Percentiles rank a stretch among this genome's conserved stretches.
Conservation (phyloP, 2,329 filamentous ascomycete genomes). For the Sphaerulina vaccinii region DNA sequence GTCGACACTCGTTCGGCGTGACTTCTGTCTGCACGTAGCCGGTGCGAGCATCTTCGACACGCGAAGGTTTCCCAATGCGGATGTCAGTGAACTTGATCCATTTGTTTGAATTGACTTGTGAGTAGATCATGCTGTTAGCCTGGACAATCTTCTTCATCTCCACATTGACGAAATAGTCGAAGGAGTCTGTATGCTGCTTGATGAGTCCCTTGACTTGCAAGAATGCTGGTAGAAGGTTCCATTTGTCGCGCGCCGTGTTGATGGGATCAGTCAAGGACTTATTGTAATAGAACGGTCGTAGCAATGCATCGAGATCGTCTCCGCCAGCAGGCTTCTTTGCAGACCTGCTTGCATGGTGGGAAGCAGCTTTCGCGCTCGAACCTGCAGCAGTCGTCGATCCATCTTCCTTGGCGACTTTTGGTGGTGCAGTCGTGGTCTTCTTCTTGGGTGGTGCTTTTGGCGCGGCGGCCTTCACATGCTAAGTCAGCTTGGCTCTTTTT, state of each 20-base stretch:
- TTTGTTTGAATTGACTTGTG: conserved; percentile 82
- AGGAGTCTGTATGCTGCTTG: conserved; percentile 97
- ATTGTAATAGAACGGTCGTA: conserved; percentile 68
- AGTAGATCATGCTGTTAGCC: conserved; percentile 82
- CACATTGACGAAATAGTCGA: conserved; percentile 96
- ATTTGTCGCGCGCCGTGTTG: conserved; percentile 80
- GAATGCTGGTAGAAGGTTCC: conserved; percentile 95
- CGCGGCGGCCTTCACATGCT: conserved; percentile 19
- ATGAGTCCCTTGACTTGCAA: conserved; percentile 95
- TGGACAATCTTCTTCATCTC: conserved; percentile 96
- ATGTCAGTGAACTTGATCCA: conserved; percentile 73
- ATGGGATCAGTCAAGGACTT: conserved; percentile 69
- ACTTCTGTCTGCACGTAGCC: conserved; percentile 65
- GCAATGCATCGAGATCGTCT: conserved; percentile 56
- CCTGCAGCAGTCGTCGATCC: not conserved
- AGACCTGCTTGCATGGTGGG: conserved; percentile 8
- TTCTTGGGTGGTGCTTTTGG: conserved; percentile 22
- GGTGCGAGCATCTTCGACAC: conserved; percentile 71
- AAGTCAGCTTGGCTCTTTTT: conserved; percentile 14
- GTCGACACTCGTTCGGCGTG: conserved; percentile 91
- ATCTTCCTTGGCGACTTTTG: conserved; percentile 10
- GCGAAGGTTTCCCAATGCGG: conserved; percentile 76
- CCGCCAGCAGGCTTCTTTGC: conserved; percentile 25
- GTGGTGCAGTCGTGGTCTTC: conserved; percentile 12
- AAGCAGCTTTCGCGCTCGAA: not conserved